Evolutionary conservation across 208 protist species (phyloP), one percentile per base, ranked within the genome.

Genomic region (Wallacemonas sp.): DNA sequence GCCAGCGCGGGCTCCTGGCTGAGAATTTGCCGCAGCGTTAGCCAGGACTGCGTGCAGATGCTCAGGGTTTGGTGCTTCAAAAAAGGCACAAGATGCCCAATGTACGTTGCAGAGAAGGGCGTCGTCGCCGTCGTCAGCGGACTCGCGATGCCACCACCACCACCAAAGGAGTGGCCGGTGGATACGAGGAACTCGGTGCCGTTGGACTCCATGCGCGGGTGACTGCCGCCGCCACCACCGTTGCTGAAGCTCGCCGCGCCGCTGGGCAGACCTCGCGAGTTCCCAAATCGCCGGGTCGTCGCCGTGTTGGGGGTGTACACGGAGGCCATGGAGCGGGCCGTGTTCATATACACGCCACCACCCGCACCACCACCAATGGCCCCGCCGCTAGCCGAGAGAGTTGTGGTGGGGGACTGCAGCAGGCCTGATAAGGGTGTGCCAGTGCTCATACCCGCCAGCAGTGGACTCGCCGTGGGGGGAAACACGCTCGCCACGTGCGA

Each of bases 21-120:
- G 1, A 90, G 54, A 36, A 84, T 61, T 20, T 46, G 65, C n/a
- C 22, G 64, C 2, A 90, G 29, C 7, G 77, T 83, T 18, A 59
- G 63, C 84, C 84, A 90, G 25, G 77, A 74, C 54, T 84, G 77
- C 5, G 71, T 67, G 38, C 77, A 87, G 38, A 90, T 57, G 1
- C 76, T 67, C 18, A 68, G 75, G 8, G 75, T 76, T 10, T 57
- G 38, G 62, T 79, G 74, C 2, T 48, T 71, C 26, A 79, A 44
- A 3, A 45, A 66, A 4, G 69, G 69, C 22, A 75, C n/a, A 5
- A 79, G 74, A 22, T 26, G 29, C 1, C 61, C 57, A 2, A 79
- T 28, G 18, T 55, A 32, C 22, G 64, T 22, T 18, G 28, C 12
- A 18, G 55, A 10, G 26, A 16, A 32, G 1, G 28, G 18, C 46